Conservation (phyloP, 805 yeast species). For the Ogataea kodamae region DNA sequence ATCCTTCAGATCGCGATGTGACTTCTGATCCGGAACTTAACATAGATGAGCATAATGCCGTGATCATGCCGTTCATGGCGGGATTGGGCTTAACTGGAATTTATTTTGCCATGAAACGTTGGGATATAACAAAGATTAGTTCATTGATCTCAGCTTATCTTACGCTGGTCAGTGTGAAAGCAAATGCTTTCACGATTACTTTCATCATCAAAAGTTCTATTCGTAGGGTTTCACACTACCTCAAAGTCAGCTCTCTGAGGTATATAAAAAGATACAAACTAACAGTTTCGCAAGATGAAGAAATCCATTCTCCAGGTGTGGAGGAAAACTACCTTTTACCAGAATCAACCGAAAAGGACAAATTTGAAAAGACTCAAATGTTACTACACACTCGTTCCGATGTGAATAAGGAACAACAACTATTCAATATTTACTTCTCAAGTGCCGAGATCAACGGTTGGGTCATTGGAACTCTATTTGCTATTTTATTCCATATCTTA, state of each 20-base stretch:
- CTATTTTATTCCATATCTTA: constrained; percentile 11
- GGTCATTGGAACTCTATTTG: constrained; percentile 17
- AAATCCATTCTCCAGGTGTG: constrained; percentile 37
- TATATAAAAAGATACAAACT: constrained; percentile 39
- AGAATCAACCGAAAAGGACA: constrained; percentile 30
- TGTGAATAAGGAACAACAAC: constrained; percentile 31
- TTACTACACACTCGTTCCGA: constrained; percentile 21
- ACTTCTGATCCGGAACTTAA: constrained; percentile 13
- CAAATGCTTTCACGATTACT: constrained; percentile 32
- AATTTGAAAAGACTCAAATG: constrained; percentile 28
- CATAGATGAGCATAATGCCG: constrained; percentile 32
- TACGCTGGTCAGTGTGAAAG: constrained; percentile 31
- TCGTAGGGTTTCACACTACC: constrained; percentile 30
- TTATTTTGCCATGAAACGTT: constrained; percentile 35
- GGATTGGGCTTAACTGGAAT: constrained; percentile 37
- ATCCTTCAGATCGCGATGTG: constrained; percentile 38
- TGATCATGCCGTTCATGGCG: constrained; percentile 43
- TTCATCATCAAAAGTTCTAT: constrained; percentile 26
- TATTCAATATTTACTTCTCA: constrained; percentile 35
- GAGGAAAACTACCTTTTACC: constrained; percentile 33
- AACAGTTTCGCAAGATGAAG: constrained; percentile 38
- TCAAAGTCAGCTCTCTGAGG: constrained; percentile 26
- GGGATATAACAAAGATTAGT: constrained; percentile 32
- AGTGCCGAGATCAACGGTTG: constrained; percentile 28
- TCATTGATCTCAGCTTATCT: constrained; percentile 36